Base-by-base conservation (phyloP, 805 yeast genomes). In the Myxozyma melibiosi region DNA sequence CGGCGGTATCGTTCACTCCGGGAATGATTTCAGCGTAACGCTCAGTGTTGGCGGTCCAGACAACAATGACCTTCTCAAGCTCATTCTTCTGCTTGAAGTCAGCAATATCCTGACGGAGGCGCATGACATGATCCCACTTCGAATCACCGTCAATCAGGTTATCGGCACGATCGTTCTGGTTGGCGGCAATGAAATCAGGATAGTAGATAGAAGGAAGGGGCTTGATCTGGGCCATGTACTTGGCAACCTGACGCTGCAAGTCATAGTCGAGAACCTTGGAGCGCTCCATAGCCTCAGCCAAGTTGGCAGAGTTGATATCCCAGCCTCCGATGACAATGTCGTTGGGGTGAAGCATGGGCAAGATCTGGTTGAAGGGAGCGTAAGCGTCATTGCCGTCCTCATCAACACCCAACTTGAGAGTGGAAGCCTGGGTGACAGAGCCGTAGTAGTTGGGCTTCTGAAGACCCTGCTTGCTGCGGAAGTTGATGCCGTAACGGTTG, bases 31-130 rank as follows among this genome's bases (percentile, higher is more conserved):
- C 91, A 42, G 95, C 83, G 72, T 86, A 90, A 71, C 97, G 84
- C 77, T 91, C 98, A 54, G 98, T 91, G 77, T 91, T 92, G 55
- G 98, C 98, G 43, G 97, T 90, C 98, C 98, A 91, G 69, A 91
- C 79, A 45, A 92, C 88, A 70, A 91, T 83, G 54, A 92, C 95
- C 71, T 86, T 87, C 73, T 91, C 97, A 68, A 91, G 83, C 37
- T 75, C 72, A 70, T 92, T 88, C 61, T 77, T 73, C 38, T 70
- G 69, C 75, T 90, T 91, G 79, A 91, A 91, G 33, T 83, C 82
- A 66, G 80, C 59, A 67, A 91, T 91, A 73, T 91, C 97, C 54
- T 79, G 76, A 75, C 97, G 87, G 73, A 91, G 84, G 63, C 77
- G 83, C 78, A 88, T 90, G 61, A 91, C 95, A 70, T 91, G 97